These are phyloP conservation scores for Penicillium sp. DNA, from an alignment of 2,329 filamentous ascomycete genomes.

Conservation along the genomic window DNA sequence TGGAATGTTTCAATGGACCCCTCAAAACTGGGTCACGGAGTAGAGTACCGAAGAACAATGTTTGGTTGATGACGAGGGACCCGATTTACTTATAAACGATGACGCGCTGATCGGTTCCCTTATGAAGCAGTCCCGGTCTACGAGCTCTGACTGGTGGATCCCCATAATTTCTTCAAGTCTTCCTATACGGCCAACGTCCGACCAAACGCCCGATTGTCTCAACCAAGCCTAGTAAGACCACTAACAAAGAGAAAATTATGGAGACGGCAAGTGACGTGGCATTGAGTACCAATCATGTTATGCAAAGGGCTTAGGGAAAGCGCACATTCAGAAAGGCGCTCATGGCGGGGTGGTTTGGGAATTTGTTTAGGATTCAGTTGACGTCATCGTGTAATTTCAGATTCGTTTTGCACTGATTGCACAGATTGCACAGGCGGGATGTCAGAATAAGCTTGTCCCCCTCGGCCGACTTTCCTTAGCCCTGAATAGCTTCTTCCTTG, in stretches of 20 bases:
- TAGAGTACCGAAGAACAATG: background rate
- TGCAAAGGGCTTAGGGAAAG: background rate
- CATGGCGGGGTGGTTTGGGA: background rate
- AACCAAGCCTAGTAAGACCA: background rate
- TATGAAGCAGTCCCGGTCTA: conserved; percentile 23
- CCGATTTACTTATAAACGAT: conserved; percentile 8
- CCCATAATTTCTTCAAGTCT: background rate
- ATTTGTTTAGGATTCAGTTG: background rate
- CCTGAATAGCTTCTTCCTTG: background rate
- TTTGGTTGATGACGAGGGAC: background rate
- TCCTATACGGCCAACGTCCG: background rate
- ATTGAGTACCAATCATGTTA: background rate
- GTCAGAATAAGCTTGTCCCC: background rate
- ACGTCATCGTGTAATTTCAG: background rate
- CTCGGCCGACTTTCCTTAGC: background rate
- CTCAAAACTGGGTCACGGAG: conserved; percentile 5
- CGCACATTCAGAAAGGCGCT: background rate
- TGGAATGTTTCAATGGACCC: background rate
- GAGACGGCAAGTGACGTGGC: conserved; percentile 1
- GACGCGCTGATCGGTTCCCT: conserved; percentile 13
- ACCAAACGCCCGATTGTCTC: conserved; percentile 3
- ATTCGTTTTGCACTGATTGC: no score
- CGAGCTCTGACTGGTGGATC: background rate
- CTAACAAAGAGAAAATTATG: background rate
- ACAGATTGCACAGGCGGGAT: no score